Evolutionary conservation across 441 rosid genomes (phyloP), one percentile per base, ranked within the genome.

Genomic region (Capsella rubella): DNA sequence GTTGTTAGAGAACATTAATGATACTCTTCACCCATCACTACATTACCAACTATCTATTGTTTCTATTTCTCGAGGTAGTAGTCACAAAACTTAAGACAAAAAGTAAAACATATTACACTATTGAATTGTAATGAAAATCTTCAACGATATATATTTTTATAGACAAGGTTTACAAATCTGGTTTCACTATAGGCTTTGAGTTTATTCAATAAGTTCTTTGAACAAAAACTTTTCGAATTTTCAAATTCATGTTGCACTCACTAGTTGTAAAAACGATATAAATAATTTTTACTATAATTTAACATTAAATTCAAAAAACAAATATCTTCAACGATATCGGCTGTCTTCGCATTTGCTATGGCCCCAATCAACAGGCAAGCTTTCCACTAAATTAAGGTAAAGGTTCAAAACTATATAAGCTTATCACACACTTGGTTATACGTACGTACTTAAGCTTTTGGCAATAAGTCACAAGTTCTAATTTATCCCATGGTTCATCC

Each of bases 401-500:
- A 35, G 27, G 47, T 51, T 5, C 25, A 1, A 39, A 37, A 52
- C 60, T 14, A 21, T 5, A n/a, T 16, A 40, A 7, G 2, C 37
- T 43, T 15, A 5, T 10, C 27, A 52, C 71, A 65, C 32, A 13
- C 39, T 39, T 65, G 58, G 7, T 37, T 52, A 25, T 28, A 64
- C 32, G 58, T 34, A 65, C 45, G 58, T 49, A 65, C 21, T 12
- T 64, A 12, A 64, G 15, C 43, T 49, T 18, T 50, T 34, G 34
- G 46, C 13, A 1, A 21, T 34, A 13, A 1, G 50, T 35, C 50
- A 14, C 28, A 66, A 37, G 10, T 52, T 14, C 1, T 21, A 18
- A 18, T 18, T 21, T 37, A 16, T 29, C 29, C 13, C 4, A 6
- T 55, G 16, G 2, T 29, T 6, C 5, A 55, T 29, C 42, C 37